Evolutionary conservation across 768 basidiomycete species (phyloP).

Genomic region (Pleurotus tuoliensis): DNA sequence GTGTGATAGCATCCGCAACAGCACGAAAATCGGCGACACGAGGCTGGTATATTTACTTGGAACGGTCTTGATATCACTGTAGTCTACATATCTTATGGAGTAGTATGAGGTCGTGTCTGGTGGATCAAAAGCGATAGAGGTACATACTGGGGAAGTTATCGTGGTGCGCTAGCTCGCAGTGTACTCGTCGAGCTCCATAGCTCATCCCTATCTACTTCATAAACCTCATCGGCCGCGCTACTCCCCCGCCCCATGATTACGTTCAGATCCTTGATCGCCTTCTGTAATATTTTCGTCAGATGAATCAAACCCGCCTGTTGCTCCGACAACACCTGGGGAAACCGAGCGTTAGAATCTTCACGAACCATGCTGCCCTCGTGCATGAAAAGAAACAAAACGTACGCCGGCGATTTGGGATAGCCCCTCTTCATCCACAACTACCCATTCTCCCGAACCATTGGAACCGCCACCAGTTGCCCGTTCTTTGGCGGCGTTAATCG

Average conservation of each 20-base stretch:
- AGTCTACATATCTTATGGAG: no score
- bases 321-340: slow-evolving; percentile 60
- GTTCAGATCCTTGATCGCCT: slow-evolving; percentile 58
- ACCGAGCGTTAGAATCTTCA: not conserved
- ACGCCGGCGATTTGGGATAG: slow-evolving; percentile 74
- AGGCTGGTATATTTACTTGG: no score
- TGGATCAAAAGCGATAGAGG: not conserved
- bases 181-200: slow-evolving; percentile 33
- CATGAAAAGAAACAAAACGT: slow-evolving; percentile 5
- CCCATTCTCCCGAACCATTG: slow-evolving; percentile 53
- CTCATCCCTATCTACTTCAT: slow-evolving; percentile 19
- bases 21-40: no score
- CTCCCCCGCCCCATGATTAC: slow-evolving; percentile 55
- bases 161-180: slow-evolving; percentile 31
- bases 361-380: no score
- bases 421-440: slow-evolving; percentile 85
- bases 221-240: slow-evolving; percentile 14
- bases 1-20: not conserved
- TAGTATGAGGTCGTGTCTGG: not conserved
- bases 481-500: slow-evolving; percentile 60
- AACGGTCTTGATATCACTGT: no score
- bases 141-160: slow-evolving; percentile 18
- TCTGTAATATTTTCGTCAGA: slow-evolving; percentile 70
- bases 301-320: slow-evolving; percentile 81
- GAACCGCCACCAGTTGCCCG: slow-evolving; percentile 36